A percentile compares a stretch with the other conserved stretches of the same genome.
phyloP scores from a whole-genome alignment of 352 stramenopile species.

The Lagenidium sp. region DNA sequence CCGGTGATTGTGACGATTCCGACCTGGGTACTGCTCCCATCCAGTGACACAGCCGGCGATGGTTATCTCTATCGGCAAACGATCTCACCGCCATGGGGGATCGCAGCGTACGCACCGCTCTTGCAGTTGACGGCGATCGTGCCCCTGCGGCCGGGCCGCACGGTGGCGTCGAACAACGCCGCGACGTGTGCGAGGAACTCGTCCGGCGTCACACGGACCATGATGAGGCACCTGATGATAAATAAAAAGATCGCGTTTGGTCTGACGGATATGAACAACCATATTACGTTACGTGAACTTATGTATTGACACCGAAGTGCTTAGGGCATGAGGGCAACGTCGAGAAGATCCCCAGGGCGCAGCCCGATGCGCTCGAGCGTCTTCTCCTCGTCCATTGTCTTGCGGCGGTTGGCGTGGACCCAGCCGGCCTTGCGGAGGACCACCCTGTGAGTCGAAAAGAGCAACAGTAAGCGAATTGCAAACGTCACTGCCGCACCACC shows the following conservation, averaged over 20 bases:
- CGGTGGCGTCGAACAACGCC: constrained; percentile 31
- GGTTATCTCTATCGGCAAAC: too few species aligned
- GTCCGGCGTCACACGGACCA: constrained; percentile 49
- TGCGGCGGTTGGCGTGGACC: constrained; percentile 40
- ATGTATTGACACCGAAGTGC: background rate
- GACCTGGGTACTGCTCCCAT: too few species aligned
- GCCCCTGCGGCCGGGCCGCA: constrained; percentile 23
- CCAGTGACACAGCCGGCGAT: too few species aligned
- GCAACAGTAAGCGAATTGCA: too few species aligned
- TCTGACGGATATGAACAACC: background rate
- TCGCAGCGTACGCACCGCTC: constrained; percentile 37
- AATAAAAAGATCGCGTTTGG: background rate
- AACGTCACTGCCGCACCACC: too few species aligned
- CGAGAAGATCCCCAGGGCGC: constrained; percentile 50
- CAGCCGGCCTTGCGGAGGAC: constrained; percentile 52
- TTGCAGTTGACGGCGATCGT: constrained; percentile 60
- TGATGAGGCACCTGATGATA: too few species aligned
- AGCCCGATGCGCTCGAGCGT: constrained; percentile 54
- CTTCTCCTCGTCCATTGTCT: constrained; percentile 48
- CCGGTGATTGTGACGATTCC: too few species aligned
- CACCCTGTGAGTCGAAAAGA: constrained; percentile 17
- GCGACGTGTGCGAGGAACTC: constrained; percentile 51
- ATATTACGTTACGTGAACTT: too few species aligned
- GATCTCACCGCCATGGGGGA: too few species aligned
- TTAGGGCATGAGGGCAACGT: constrained; percentile 35